Percentiles rank a stretch among this genome's conserved stretches.
Evolutionary conservation across 805 yeast genomes (phyloP).

Genomic region (Saturnispora mendoncae): DNA sequence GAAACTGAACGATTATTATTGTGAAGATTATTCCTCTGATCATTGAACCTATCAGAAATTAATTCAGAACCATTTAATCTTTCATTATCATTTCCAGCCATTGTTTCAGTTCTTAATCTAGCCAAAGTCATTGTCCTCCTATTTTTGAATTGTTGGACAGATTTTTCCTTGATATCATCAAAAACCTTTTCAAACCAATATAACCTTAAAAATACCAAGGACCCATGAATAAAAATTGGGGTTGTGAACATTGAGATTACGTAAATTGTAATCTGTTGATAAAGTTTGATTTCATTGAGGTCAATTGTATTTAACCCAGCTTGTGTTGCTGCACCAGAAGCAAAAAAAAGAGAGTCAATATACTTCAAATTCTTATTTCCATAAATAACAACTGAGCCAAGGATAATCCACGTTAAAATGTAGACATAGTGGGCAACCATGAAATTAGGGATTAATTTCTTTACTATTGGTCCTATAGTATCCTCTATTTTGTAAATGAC

Average conservation of each 20-base stretch:
- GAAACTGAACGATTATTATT: slow-evolving; percentile 10
- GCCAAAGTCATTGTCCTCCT: slow-evolving; percentile 71
- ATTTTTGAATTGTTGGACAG: slow-evolving; percentile 74
- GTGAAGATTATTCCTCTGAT: slow-evolving; percentile 3
- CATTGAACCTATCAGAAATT: slow-evolving; percentile 17
- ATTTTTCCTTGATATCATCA: slow-evolving; percentile 67
- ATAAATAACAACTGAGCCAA: slow-evolving; percentile 69
- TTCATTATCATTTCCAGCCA: slow-evolving; percentile 15
- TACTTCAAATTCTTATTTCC: slow-evolving; percentile 61
- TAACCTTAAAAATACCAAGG: slow-evolving; percentile 64
- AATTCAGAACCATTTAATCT: slow-evolving; percentile 29
- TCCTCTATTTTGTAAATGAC: slow-evolving; percentile 30
- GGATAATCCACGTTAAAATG: slow-evolving; percentile 46
- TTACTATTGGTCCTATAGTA: slow-evolving; percentile 33
- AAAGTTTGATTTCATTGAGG: slow-evolving; percentile 51
- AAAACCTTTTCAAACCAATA: slow-evolving; percentile 87
- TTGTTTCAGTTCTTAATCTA: slow-evolving; percentile 32
- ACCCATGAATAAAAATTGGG: slow-evolving; percentile 82
- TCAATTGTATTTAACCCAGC: slow-evolving; percentile 86
- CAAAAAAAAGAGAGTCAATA: slow-evolving; percentile 71
- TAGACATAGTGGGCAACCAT: slow-evolving; percentile 67
- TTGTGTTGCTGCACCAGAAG: slow-evolving; percentile 75
- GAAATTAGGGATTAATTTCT: slow-evolving; percentile 42
- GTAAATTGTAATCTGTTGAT: slow-evolving; percentile 74
- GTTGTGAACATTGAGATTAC: slow-evolving; percentile 59